Percentiles rank a stretch among this genome's conserved stretches.
phyloP scores from a whole-genome alignment of 2,329 filamentous ascomycete species.

The Aspergillus arachidicola region DNA sequence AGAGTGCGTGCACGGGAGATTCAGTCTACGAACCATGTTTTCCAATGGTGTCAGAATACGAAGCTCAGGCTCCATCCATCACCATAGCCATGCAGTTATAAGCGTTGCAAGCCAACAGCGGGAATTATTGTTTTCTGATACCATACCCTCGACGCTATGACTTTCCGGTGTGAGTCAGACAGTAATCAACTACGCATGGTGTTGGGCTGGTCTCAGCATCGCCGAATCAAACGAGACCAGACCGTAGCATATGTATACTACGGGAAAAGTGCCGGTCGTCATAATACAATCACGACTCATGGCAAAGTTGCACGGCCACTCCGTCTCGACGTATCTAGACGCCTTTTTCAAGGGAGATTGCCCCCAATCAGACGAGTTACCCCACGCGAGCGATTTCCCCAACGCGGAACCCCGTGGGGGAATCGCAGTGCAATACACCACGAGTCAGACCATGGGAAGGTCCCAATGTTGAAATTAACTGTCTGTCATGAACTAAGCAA shows the following conservation, averaged over 20 bases:
- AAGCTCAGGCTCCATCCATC: not conserved
- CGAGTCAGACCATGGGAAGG: not conserved
- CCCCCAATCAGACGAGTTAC: not conserved
- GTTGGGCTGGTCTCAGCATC: not conserved
- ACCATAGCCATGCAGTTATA: not conserved
- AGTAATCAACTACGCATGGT: not conserved
- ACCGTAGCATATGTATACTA: not conserved
- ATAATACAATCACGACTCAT: not conserved
- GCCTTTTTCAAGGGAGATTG: not conserved
- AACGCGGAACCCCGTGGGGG: conserved; percentile 9
- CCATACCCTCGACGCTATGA: not conserved
- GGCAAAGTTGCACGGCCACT: not conserved
- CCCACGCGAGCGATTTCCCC: not conserved
- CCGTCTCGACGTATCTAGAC: not conserved
- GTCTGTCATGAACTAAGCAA: not conserved
- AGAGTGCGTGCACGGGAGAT: not conserved
- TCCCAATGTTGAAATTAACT: not conserved
- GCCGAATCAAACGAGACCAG: not conserved
- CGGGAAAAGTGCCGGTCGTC: not conserved
- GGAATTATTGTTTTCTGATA: not conserved
- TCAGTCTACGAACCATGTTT: not conserved
- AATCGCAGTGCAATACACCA: not conserved
- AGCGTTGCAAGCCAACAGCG: not conserved
- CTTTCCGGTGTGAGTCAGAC: not conserved
- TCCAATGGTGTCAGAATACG: not conserved